phyloP scores from a whole-genome alignment of 345 rosid genomes.

The Linum trigynum region DNA sequence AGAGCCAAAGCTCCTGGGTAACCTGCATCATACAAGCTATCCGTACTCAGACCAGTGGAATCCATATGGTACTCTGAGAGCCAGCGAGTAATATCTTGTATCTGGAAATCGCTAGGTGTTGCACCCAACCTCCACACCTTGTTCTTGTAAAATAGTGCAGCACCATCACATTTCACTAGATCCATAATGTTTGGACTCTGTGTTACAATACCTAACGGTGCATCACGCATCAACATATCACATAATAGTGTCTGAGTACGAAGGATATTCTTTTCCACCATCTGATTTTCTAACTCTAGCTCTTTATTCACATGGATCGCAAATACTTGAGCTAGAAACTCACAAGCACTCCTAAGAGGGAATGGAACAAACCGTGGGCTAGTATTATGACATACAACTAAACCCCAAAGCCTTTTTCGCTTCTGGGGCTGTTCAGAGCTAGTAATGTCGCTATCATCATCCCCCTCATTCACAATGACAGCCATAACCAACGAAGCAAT shows the following conservation, averaged over 20 bases:
- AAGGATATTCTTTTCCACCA: constrained; percentile 74
- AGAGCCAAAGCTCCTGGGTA: constrained; percentile 62
- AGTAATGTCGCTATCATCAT: constrained; percentile 43
- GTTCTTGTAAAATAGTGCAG: constrained; percentile 66
- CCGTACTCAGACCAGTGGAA: constrained; percentile 92
- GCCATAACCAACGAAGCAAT: constrained; percentile 96
- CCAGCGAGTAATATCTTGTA: constrained; percentile 67
- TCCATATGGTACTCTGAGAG: constrained; percentile 68
- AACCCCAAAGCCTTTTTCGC: constrained; percentile 89
- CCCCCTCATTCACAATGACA: constrained; percentile 75
- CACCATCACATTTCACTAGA: constrained; percentile 93
- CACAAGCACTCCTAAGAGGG: constrained; percentile 95
- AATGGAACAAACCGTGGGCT: constrained; percentile 87
- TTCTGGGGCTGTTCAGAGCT: constrained; percentile 46
- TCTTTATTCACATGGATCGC: constrained; percentile 91
- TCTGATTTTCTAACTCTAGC: constrained; percentile 73
- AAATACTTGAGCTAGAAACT: constrained; percentile 87
- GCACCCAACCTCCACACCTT: constrained; percentile 59
- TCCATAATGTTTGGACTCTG: constrained; percentile 89
- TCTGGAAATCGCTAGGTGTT: constrained; percentile 63
- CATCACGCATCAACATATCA: constrained; percentile 92
- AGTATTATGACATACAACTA: constrained; percentile 87
- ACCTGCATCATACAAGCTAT: constrained; percentile 87
- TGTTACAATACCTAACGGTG: constrained; percentile 77
- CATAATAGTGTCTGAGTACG: constrained; percentile 90